Percentiles rank a stretch among this genome's conserved stretches.
These are phyloP conservation scores for Polytrichum formosum DNA, from an alignment of 225 moss, liverwort and hornwort genomes.

Conservation along the genomic window DNA sequence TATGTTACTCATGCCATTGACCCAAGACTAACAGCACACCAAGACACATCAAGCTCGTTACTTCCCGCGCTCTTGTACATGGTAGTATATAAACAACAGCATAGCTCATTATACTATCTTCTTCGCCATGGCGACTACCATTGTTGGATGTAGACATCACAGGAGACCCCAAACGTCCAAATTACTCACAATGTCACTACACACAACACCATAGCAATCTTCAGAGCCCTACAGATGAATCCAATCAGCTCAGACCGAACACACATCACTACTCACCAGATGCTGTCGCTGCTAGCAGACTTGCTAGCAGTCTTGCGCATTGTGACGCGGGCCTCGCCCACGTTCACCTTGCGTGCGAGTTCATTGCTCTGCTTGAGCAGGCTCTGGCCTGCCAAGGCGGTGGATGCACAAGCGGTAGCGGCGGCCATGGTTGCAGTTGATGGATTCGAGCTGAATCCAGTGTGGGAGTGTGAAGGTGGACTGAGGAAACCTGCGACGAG, in stretches of 20 bases:
- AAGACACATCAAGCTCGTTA: no score
- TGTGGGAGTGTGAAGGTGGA: no score
- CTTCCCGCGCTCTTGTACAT: no score
- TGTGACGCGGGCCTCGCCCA: constrained; percentile 20
- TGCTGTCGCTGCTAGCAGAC: constrained; percentile 25
- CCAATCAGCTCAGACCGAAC: neutral
- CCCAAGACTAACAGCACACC: no score
- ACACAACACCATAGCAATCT: neutral
- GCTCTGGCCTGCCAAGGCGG: constrained; percentile 46
- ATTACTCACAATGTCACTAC: neutral
- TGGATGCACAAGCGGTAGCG: constrained; percentile 34
- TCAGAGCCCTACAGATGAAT: no score
- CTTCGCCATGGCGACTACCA: no score
- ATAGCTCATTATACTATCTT: no score
- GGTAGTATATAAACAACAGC: no score
- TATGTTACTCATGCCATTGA: no score
- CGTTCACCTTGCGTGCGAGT: constrained; percentile 6
- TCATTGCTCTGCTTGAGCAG: constrained; percentile 23
- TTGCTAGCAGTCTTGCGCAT: constrained; percentile 32
- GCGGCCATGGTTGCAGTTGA: constrained; percentile 24
- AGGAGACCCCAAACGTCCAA: neutral
- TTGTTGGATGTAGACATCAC: neutral
- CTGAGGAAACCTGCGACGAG: no score
- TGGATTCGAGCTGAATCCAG: no score
- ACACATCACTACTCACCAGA: constrained; percentile 20